These are phyloP conservation scores for Scytalidium sp. DNA, from an alignment of 2,329 filamentous ascomycete species.

Conservation along the genomic window DNA sequence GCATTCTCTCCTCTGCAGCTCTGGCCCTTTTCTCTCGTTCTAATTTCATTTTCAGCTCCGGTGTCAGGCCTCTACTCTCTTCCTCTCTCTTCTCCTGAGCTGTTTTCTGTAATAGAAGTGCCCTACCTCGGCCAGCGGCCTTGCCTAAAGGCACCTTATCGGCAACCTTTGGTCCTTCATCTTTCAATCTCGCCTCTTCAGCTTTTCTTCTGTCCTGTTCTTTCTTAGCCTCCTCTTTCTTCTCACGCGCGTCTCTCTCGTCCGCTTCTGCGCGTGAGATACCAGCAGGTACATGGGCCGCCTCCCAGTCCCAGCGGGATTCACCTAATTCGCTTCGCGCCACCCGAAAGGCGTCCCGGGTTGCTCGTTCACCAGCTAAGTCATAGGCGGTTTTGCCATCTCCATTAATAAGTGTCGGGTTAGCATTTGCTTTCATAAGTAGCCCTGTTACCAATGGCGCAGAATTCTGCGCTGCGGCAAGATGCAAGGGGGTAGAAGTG, in stretches of 20 bases:
- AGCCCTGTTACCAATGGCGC: slow-evolving; percentile 75
- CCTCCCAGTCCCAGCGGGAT: slow-evolving; percentile 72
- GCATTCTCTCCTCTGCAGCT: slow-evolving; percentile 85
- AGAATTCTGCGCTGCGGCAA: slow-evolving; percentile 79
- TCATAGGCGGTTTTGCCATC: slow-evolving; percentile 88
- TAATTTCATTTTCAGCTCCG: slow-evolving; percentile 79
- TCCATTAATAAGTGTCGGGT: slow-evolving; percentile 66
- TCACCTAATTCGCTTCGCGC: slow-evolving; percentile 82
- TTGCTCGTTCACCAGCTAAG: slow-evolving; percentile 78
- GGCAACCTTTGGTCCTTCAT: slow-evolving; percentile 59
- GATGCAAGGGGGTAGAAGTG: slow-evolving; percentile 74
- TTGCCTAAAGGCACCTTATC: slow-evolving; percentile 31
- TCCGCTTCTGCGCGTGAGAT: slow-evolving; percentile 72
- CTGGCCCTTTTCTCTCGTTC: slow-evolving; percentile 88
- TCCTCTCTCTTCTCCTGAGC: slow-evolving; percentile 80
- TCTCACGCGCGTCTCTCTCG: slow-evolving; percentile 66
- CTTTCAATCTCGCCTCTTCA: slow-evolving; percentile 70
- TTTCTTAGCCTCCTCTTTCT: slow-evolving; percentile 62
- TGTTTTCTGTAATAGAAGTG: slow-evolving; percentile 59
- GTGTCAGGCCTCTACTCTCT: slow-evolving; percentile 78
- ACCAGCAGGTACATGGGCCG: slow-evolving; percentile 67
- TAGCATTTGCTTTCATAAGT: slow-evolving; percentile 68
- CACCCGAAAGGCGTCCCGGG: slow-evolving; percentile 87
- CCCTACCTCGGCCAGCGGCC: slow-evolving; percentile 46
- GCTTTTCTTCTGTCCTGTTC: slow-evolving; percentile 68